phyloP scores from a whole-genome alignment of 2,329 filamentous ascomycete genomes.

The Penicillium sp. region DNA sequence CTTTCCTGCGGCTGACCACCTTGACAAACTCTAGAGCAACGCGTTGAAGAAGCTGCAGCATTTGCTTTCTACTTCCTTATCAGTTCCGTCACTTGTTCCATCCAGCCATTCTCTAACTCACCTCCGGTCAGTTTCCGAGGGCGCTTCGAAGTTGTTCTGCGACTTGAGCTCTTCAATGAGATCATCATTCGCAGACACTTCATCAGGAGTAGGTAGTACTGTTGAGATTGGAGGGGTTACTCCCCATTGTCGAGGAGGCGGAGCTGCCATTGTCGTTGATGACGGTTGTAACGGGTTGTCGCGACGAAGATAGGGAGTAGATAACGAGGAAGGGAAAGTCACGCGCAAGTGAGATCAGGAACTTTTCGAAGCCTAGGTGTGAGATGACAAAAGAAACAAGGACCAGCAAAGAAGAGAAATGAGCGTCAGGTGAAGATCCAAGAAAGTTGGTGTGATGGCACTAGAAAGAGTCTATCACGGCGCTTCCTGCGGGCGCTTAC shows the following conservation, averaged over 20 bases:
- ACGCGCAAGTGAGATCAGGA: constrained; percentile 4
- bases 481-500: constrained; percentile 17
- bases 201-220: constrained; percentile 66
- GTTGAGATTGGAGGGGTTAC: constrained; percentile 79
- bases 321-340: constrained; percentile 9
- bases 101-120: constrained; percentile 38
- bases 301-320: constrained; percentile 16
- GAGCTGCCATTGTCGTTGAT: constrained; percentile 32
- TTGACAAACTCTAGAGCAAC: constrained; percentile 84
- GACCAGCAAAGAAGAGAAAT: constrained; percentile 2
- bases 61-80: constrained; percentile 52
- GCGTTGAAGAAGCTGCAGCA: constrained; percentile 69
- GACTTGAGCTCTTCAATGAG: constrained; percentile 77
- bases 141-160: constrained; percentile 86
- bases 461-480: constrained; percentile 10
- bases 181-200: constrained; percentile 69
- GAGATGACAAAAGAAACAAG: constrained; percentile 5
- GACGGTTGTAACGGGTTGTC: neutral
- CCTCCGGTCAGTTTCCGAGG: constrained; percentile 78
- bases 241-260: constrained; percentile 53
- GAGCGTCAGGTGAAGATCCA: constrained; percentile 8
- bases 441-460: constrained; percentile 5
- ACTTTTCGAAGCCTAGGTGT: neutral
- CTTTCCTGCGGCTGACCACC: constrained; percentile 67
- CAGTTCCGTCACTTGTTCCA: too few species aligned